Base-by-base conservation (phyloP, 495 filamentous ascomycete species). In the Aspergillus wentii region DNA sequence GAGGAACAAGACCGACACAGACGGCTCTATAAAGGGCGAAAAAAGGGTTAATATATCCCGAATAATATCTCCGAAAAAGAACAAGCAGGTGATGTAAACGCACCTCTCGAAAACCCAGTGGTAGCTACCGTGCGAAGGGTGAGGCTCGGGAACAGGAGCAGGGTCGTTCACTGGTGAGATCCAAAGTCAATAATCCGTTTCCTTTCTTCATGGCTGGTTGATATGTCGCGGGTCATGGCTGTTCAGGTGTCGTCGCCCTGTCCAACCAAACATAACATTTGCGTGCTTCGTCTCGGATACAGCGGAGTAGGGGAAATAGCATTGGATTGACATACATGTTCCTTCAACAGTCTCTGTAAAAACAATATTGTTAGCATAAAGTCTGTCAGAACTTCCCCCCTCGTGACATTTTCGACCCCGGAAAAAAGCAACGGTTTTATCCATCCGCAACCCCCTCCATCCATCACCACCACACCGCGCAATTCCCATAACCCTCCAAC, bases 71-170 rank as follows among this genome's bases (percentile, higher is more conserved):
- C n/a, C n/a, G n/a, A n/a, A n/a, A n/a, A n/a, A n/a, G n/a, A n/a
- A n/a, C n/a, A n/a, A n/a, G n/a, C n/a, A n/a, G n/a, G n/a, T n/a
- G n/a, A n/a, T n/a, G n/a, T 35, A 27, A 19, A 52, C 62, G 31
- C 59, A 83, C 82, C 92, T 82, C 75, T 98, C 92, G 57, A 95
- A 94, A 45, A 84, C 81, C 92, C 92, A 98, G 74, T 98, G 92
- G 74, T 97, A 97, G 62, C 85, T 91, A 37, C 92, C 94, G 63
- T 97, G 82, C 15, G 76, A 69, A 11, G 89, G 80, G 36, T 75
- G 78, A 26, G 85, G 48, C 8, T 72, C 48, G 17, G 87, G 88
- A n/a, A 96, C 57, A 17, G 76, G 79, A 30, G 76, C 83, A 37
- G 92, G 73, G 59, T 97, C 92, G 68, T 98, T 98, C 49, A 85